Evolutionary conservation across 352 stramenopile genomes (phyloP), one percentile per base, ranked within the genome.

Genomic region (Pythium pyrilobum): DNA sequence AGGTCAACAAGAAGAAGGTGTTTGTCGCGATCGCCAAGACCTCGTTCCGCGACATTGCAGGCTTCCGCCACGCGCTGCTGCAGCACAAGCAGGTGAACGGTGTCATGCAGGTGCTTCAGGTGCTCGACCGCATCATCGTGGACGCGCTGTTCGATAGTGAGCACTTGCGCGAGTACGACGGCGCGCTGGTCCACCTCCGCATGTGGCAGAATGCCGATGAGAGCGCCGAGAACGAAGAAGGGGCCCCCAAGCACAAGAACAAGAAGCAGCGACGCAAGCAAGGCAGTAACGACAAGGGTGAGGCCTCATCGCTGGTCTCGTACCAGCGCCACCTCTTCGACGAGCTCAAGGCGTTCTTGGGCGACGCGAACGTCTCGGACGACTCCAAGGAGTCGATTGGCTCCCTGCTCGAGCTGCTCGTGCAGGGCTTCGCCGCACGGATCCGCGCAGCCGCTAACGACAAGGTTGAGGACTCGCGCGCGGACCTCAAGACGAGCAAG

Each of bases 1-100:
- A 94, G 49, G 68, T 80, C n/a, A 95, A 92, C 68, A 92, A 92
- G 67, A 88, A 87, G 56, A 95, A 95, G 40, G 85, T 92, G 21
- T 95, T 93, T 50, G 42, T 91, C 20, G 72, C 77, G 2, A 72
- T 91, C 56, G 73, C 82, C 38, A 95, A 95, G 69, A 88, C 78
- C 0, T 92, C 70, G 12, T 58, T 95, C 15, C 61, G 67, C 5
- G 69, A 86, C 10, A 64, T 93, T 23, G 63, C 88, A 13, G 47
- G 43, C 9, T 86, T 81, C 56, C 78, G 78, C 13, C 63, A 87
- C 44, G 62, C 59, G 8, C 64, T 92, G 20, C 43, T 61, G 8
- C 52, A 54, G 45, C 32, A 64, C 36, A 3, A 33, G 9, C n/a
- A 8, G 7, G 16, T 60, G 0, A 47, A 59, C 2, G 52, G 56